Conservation (phyloP, 768 basidiomycete genomes). For the Lentinus tigrinus region DNA sequence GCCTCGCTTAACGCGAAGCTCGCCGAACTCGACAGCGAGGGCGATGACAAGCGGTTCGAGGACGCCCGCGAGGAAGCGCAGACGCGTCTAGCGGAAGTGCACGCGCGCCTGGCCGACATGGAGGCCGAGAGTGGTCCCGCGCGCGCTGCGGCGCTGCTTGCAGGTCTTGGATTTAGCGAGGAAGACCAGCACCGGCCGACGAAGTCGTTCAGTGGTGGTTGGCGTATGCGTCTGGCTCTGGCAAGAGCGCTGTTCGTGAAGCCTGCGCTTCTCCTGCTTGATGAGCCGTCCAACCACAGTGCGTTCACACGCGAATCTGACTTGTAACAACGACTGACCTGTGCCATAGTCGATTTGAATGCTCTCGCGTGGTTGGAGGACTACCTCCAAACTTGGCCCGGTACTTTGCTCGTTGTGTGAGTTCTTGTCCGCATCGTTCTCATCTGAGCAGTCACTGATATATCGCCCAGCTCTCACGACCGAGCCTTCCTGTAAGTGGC, state of each 20-base stretch:
- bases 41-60: conserved; percentile 77
- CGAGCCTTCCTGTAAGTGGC: conserved; percentile 82
- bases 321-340: conserved; percentile 1
- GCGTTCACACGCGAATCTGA: conserved; percentile 23
- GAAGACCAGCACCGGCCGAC: conserved; percentile 82
- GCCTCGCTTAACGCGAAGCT: conserved; percentile 69
- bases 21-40: conserved; percentile 65
- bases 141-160: conserved; percentile 79
- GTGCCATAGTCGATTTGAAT: conserved; percentile 75
- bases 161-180: conserved; percentile 90
- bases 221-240: conserved; percentile 96
- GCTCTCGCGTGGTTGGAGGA: conserved; percentile 98
- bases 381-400: conserved; percentile 92
- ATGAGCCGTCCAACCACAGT: conserved; percentile 98
- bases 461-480: conserved; percentile 78
- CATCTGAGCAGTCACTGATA: background rate
- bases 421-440: conserved; percentile 24
- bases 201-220: conserved; percentile 91
- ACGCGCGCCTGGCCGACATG: conserved; percentile 91
- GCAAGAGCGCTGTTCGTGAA: conserved; percentile 97
- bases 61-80: conserved; percentile 86
- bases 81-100: conserved; percentile 82
- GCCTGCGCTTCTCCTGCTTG: conserved; percentile 77
- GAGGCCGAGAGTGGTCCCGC: conserved; percentile 98
- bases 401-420: conserved; percentile 90